A percentile compares a stretch with the other conserved stretches of the same genome.
Evolutionary conservation across 768 basidiomycete genomes (phyloP).

Genomic region (Xerocomellus intermedius): DNA sequence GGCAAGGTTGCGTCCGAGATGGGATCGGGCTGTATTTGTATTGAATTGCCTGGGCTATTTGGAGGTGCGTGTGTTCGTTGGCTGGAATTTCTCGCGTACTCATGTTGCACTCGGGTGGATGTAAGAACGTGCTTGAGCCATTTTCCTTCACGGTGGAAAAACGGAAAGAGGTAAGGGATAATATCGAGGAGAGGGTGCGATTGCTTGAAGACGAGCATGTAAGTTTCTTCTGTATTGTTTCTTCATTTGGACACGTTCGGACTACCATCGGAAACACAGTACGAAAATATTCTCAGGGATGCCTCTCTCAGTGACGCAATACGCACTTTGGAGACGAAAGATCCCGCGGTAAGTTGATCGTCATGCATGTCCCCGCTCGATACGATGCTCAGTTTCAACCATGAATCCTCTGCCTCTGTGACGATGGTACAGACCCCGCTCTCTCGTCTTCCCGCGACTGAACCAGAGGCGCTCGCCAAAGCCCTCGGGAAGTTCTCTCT

Average conservation of each 20-base stretch:
- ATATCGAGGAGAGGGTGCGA: constrained; percentile 61
- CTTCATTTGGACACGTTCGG: too few relatives aligned
- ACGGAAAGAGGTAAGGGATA: constrained; percentile 51
- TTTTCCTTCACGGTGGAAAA: constrained; percentile 69
- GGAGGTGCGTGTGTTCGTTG: constrained; percentile 48
- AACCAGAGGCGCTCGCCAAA: constrained; percentile 58
- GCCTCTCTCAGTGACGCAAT: constrained; percentile 28
- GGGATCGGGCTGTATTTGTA: constrained; percentile 84
- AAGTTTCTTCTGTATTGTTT: constrained; percentile 29
- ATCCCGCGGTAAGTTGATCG: constrained; percentile 17
- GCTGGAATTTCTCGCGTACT: constrained; percentile 1
- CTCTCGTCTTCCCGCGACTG: constrained; percentile 62
- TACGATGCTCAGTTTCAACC: not conserved
- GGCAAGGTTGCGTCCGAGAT: constrained; percentile 49
- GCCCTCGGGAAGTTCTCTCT: constrained; percentile 71
- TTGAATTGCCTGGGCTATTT: constrained; percentile 86
- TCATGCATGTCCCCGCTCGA: not conserved
- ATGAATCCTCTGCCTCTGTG: not conserved
- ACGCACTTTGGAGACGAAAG: constrained; percentile 22
- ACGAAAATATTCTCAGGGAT: constrained; percentile 26
- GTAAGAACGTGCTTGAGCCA: constrained; percentile 61
- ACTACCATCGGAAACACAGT: constrained; percentile 1
- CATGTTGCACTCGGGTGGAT: not conserved
- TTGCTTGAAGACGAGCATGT: constrained; percentile 83
- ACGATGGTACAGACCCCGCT: constrained; percentile 56